Evolutionary conservation across 2,329 filamentous ascomycete species (phyloP).

Genomic region (Colletotrichum chlorophyti): DNA sequence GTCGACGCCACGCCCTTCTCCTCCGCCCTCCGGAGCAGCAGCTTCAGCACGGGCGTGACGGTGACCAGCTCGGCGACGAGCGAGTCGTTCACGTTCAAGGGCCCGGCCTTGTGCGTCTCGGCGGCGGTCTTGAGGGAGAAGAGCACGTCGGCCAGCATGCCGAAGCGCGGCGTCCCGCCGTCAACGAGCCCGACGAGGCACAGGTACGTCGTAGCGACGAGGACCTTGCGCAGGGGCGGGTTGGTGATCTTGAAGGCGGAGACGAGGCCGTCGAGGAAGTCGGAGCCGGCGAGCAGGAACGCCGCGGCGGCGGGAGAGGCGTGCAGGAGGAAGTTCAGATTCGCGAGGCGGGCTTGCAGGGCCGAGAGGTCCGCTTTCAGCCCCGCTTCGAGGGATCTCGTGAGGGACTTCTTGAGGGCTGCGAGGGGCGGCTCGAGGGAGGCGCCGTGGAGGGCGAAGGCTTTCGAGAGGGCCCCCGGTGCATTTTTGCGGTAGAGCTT

Average conservation of each 20-base stretch:
- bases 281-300: slow-evolving; percentile 82
- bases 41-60: slow-evolving; percentile 75
- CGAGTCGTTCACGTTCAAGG: slow-evolving; percentile 67
- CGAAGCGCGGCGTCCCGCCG: slow-evolving; percentile 70
- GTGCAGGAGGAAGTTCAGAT: slow-evolving; percentile 69
- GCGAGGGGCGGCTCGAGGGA: slow-evolving; percentile 62
- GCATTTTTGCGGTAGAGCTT: slow-evolving; percentile 71
- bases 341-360: slow-evolving; percentile 61
- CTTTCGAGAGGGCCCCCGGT: slow-evolving; percentile 55
- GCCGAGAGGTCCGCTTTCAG: slow-evolving; percentile 60
- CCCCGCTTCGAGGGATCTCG: slow-evolving; percentile 67
- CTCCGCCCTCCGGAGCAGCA: slow-evolving; percentile 63
- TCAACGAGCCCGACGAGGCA: slow-evolving; percentile 76
- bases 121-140: slow-evolving; percentile 80
- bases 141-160: slow-evolving; percentile 81
- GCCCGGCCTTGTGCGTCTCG: slow-evolving; percentile 65
- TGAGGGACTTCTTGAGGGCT: slow-evolving; percentile 66
- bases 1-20: slow-evolving; percentile 55
- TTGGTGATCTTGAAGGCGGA: slow-evolving; percentile 70
- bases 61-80: slow-evolving; percentile 85
- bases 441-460: slow-evolving; percentile 53
- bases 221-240: slow-evolving; percentile 66
- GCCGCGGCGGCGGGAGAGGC: slow-evolving; percentile 62
- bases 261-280: slow-evolving; percentile 82
- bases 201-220: slow-evolving; percentile 78